A percentile compares a stretch with the other conserved stretches of the same genome.
Evolutionary conservation across 2,329 filamentous ascomycete genomes (phyloP).

Genomic region (Cladosporium sp.): DNA sequence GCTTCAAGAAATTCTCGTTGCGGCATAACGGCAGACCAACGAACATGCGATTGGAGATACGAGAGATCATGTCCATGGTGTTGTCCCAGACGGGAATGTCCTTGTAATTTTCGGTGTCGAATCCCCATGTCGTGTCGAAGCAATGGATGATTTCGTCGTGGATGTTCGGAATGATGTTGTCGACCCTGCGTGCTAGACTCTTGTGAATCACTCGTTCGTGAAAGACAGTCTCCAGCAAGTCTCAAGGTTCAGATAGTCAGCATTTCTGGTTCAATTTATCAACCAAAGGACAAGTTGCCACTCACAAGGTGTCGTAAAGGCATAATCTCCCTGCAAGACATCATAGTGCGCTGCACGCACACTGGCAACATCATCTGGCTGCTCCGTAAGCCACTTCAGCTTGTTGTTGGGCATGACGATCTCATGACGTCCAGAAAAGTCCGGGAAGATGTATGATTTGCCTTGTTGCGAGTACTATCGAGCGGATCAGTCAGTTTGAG

Average conservation of each 20-base stretch:
- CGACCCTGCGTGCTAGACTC: slow-evolving; percentile 42
- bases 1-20: slow-evolving; percentile 49
- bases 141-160: slow-evolving; percentile 40
- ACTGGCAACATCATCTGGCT: slow-evolving; percentile 44
- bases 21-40: slow-evolving; percentile 48
- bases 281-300: not conserved
- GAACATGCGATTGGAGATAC: slow-evolving; percentile 47
- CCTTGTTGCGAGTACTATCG: slow-evolving; percentile 24
- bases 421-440: slow-evolving; percentile 25
- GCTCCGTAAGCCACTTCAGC: slow-evolving; percentile 43
- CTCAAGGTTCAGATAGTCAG: slow-evolving; percentile 21
- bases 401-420: slow-evolving; percentile 26
- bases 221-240: slow-evolving; percentile 40
- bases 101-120: slow-evolving; percentile 40
- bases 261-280: not conserved
- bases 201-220: slow-evolving; percentile 46
- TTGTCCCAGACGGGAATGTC: slow-evolving; percentile 33
- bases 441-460: slow-evolving; percentile 28
- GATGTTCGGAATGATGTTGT: slow-evolving; percentile 39
- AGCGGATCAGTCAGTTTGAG: not conserved
- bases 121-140: slow-evolving; percentile 40
- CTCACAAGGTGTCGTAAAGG: slow-evolving; percentile 33
- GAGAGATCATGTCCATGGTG: slow-evolving; percentile 42
- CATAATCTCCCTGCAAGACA: slow-evolving; percentile 40
- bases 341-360: slow-evolving; percentile 41